Evolutionary conservation across 305 asterid genomes (phyloP).

Genomic region (Rubia balearica): DNA sequence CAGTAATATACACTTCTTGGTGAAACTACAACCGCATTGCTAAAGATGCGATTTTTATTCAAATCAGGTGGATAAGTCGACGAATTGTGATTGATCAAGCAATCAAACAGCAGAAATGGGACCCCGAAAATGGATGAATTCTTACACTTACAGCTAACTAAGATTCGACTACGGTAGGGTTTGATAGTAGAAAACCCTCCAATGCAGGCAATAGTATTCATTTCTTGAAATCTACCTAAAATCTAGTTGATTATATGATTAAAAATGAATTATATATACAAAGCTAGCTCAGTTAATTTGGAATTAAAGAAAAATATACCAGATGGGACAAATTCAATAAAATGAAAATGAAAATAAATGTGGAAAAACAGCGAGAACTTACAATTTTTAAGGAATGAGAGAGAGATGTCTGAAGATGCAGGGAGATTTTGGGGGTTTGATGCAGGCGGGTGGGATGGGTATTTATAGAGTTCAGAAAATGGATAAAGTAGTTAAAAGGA

Average conservation of each 20-base stretch:
- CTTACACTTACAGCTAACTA: constrained; percentile 34
- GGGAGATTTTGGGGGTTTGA: background rate
- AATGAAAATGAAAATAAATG: background rate
- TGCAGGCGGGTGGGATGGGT: constrained; percentile 16
- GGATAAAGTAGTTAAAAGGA: background rate
- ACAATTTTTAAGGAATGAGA: constrained; percentile 17
- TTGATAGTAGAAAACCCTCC: constrained; percentile 53
- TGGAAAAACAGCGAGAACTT: constrained; percentile 24
- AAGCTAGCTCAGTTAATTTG: constrained; percentile 26
- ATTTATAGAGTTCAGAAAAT: constrained; percentile 28
- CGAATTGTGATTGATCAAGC: constrained; percentile 26
- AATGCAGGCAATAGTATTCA: constrained; percentile 48
- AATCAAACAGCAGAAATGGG: constrained; percentile 31
- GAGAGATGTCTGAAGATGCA: constrained; percentile 14
- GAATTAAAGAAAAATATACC: constrained; percentile 14
- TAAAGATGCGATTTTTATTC: constrained; percentile 20
- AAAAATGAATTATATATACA: constrained; percentile 23
- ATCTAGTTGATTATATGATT: background rate
- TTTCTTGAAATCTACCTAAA: constrained; percentile 11
- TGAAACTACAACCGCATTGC: constrained; percentile 18
- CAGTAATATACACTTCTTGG: constrained; percentile 20
- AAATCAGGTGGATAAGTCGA: constrained; percentile 38
- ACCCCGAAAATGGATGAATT: constrained; percentile 45
- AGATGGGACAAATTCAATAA: background rate
- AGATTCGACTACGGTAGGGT: constrained; percentile 47